A percentile compares a stretch with the other conserved stretches of the same genome.
phyloP scores from a whole-genome alignment of 371 early-diverging fungal species.

The Parasitella parasitica region DNA sequence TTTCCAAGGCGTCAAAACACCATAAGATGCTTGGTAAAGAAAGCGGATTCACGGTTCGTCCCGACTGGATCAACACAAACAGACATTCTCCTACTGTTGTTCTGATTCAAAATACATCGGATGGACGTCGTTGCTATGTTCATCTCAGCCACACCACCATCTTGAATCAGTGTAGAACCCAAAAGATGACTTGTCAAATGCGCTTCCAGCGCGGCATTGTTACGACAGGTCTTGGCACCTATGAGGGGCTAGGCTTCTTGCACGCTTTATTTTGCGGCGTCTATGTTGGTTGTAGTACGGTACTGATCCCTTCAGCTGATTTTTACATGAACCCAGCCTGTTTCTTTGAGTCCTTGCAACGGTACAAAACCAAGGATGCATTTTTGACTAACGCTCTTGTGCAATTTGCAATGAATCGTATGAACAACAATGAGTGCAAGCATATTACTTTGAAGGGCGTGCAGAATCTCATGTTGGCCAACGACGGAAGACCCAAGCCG shows the following conservation, averaged over 20 bases:
- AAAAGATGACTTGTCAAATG: conserved; percentile 80
- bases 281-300: conserved; percentile 59
- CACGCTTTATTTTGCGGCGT: conserved; percentile 74
- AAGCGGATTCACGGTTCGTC: conserved; percentile 51
- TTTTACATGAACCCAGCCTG: conserved; percentile 43
- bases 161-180: conserved; percentile 75
- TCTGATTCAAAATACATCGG: conserved; percentile 51
- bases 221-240: conserved; percentile 62
- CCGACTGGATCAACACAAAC: conserved; percentile 36
- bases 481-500: conserved; percentile 69
- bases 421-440: conserved; percentile 32
- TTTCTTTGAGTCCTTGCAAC: conserved; percentile 68
- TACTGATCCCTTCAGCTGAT: conserved; percentile 30
- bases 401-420: conserved; percentile 69
- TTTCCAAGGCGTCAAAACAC: conserved; percentile 58
- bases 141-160: conserved; percentile 65
- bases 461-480: conserved; percentile 69
- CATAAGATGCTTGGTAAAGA: conserved; percentile 57
- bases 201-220: conserved; percentile 64
- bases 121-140: conserved; percentile 60
- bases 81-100: conserved; percentile 49
- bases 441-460: conserved; percentile 59
- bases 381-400: conserved; percentile 73
- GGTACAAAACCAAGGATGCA: conserved; percentile 68
- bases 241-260: conserved; percentile 74